phyloP scores from a whole-genome alignment of 306 rosid genomes.

The Herpetospermum pedunculosum region DNA sequence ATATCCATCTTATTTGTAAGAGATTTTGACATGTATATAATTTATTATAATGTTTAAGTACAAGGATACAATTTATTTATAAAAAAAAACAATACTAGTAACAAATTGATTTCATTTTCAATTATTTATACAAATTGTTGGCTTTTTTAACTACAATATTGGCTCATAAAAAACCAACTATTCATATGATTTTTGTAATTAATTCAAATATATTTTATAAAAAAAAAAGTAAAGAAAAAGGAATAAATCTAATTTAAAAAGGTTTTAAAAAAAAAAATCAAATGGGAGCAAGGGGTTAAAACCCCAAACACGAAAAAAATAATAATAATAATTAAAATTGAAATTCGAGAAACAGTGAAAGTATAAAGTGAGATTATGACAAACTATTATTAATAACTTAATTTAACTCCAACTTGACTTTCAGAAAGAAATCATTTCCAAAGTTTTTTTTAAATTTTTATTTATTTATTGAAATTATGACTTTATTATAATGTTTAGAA shows the following conservation, averaged over 20 bases:
- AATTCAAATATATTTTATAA: no score
- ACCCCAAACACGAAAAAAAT: neutral
- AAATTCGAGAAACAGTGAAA: neutral
- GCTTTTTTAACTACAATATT: no score
- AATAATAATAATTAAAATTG: neutral
- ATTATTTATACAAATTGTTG: no score
- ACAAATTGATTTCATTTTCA: no score
- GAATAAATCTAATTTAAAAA: neutral
- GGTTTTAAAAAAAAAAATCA: neutral
- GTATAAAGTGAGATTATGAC: neutral
- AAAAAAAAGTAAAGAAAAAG: no score
- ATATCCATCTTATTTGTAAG: no score
- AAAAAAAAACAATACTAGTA: no score
- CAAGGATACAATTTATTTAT: no score
- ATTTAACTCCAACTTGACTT: conserved; percentile 7
- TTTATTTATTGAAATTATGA: neutral
- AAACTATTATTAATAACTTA: neutral
- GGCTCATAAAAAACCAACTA: no score
- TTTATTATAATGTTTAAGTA: no score
- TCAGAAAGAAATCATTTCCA: neutral
- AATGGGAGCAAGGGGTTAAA: neutral
- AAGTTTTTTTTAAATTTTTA: neutral
- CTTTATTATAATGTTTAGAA: neutral
- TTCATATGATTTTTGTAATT: no score
- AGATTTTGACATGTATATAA: no score